phyloP scores from a whole-genome alignment of 1,139 yeast genomes.

The Geotrichum bryndzae region DNA sequence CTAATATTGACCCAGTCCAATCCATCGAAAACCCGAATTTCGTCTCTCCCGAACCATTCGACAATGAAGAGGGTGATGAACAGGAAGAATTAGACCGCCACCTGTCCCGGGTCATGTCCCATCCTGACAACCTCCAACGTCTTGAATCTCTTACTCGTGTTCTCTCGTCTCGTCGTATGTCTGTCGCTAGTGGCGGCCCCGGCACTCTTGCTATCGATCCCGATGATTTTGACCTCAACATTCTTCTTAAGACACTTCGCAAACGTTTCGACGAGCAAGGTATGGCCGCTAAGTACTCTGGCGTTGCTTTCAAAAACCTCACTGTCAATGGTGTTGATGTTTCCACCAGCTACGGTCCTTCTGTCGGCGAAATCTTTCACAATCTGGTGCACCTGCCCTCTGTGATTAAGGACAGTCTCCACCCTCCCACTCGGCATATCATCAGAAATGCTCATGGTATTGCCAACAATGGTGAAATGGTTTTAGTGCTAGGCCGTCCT shows the following conservation, averaged over 20 bases:
- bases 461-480: constrained; percentile 46
- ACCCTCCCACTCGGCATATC: constrained; percentile 13
- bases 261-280: constrained; percentile 39
- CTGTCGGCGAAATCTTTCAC: constrained; percentile 43
- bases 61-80: constrained; percentile 14
- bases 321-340: constrained; percentile 50
- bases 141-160: constrained; percentile 41
- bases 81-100: constrained; percentile 20
- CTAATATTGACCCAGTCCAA: background rate
- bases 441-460: constrained; percentile 18
- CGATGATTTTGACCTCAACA: constrained; percentile 39
- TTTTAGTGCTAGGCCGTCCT: constrained; percentile 55
- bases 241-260: constrained; percentile 34
- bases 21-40: constrained; percentile 1
- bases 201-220: constrained; percentile 36
- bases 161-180: constrained; percentile 40
- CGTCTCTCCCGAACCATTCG: constrained; percentile 6
- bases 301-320: constrained; percentile 43
- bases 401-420: constrained; percentile 17
- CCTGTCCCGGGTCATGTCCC: constrained; percentile 23
- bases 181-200: constrained; percentile 35
- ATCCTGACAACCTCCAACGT: constrained; percentile 34
- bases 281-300: constrained; percentile 44
- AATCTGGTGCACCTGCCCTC: constrained; percentile 33
- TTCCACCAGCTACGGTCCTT: constrained; percentile 47